Conservation (phyloP, 345 rosid species). For the Gossypioides kirkii region DNA sequence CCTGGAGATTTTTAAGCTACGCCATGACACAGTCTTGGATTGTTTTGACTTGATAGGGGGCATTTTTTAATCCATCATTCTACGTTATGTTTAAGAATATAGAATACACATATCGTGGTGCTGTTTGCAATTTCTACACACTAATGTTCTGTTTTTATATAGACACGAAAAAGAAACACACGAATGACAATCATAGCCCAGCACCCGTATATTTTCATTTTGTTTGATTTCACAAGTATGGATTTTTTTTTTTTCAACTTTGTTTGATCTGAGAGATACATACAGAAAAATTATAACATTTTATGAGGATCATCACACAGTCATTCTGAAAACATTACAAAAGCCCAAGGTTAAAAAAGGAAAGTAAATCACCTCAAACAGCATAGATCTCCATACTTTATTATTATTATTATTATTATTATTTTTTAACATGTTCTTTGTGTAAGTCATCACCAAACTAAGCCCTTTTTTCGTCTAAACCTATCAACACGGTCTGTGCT, state of each 20-base stretch:
- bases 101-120: too few species aligned
- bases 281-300: conserved; percentile 29
- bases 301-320: conserved; percentile 21
- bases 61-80: too few species aligned
- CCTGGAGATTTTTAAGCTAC: too few species aligned
- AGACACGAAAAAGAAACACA: not conserved
- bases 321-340: conserved; percentile 20
- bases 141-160: too few species aligned
- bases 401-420: too few species aligned
- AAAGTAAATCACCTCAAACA: conserved; percentile 23
- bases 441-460: conserved; percentile 65
- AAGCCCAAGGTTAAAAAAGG: not conserved
- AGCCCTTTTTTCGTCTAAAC: conserved; percentile 60
- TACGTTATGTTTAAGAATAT: too few species aligned
- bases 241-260: conserved; percentile 11
- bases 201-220: not conserved
- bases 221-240: conserved; percentile 21
- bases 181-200: not conserved
- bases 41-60: too few species aligned
- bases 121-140: too few species aligned
- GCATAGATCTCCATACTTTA: conserved; percentile 16
- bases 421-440: conserved; percentile 27
- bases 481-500: conserved; percentile 83
- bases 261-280: conserved; percentile 19
- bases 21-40: too few species aligned